phyloP scores from a whole-genome alignment of 2,329 filamentous ascomycete genomes.

The Plectosphaerella plurivora region DNA sequence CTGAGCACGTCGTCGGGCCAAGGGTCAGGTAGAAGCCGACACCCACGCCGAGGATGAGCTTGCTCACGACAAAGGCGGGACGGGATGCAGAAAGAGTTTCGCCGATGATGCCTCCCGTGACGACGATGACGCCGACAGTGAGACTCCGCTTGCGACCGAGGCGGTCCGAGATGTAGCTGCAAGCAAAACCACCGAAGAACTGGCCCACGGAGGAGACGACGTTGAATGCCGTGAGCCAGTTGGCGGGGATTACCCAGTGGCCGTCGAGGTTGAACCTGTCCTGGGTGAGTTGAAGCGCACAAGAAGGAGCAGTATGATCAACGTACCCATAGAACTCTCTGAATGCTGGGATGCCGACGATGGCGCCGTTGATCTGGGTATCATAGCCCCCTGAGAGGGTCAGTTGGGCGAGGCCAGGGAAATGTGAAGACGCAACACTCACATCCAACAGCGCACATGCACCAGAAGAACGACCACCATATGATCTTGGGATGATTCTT shows the following conservation, averaged over 20 bases:
- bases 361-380: slow-evolving; percentile 37
- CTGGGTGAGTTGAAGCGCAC: background rate
- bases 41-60: slow-evolving; percentile 38
- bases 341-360: slow-evolving; percentile 33
- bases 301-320: background rate
- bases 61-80: slow-evolving; percentile 36
- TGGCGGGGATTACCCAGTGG: slow-evolving; percentile 36
- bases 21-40: slow-evolving; percentile 45
- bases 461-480: slow-evolving; percentile 36
- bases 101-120: slow-evolving; percentile 26
- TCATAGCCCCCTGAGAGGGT: slow-evolving; percentile 31
- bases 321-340: slow-evolving; percentile 33
- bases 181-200: slow-evolving; percentile 42
- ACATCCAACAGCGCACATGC: slow-evolving; percentile 33
- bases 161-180: slow-evolving; percentile 34
- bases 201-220: slow-evolving; percentile 33
- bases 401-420: slow-evolving; percentile 14
- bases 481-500: slow-evolving; percentile 25
- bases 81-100: slow-evolving; percentile 25
- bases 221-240: slow-evolving; percentile 47
- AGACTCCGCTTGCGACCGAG: slow-evolving; percentile 31
- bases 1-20: slow-evolving; percentile 39
- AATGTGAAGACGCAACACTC: too few relatives aligned
- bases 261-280: slow-evolving; percentile 15
- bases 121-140: slow-evolving; percentile 20